Conservation (phyloP, 805 yeast genomes). For the Saccharomycopsis guyanensis region DNA sequence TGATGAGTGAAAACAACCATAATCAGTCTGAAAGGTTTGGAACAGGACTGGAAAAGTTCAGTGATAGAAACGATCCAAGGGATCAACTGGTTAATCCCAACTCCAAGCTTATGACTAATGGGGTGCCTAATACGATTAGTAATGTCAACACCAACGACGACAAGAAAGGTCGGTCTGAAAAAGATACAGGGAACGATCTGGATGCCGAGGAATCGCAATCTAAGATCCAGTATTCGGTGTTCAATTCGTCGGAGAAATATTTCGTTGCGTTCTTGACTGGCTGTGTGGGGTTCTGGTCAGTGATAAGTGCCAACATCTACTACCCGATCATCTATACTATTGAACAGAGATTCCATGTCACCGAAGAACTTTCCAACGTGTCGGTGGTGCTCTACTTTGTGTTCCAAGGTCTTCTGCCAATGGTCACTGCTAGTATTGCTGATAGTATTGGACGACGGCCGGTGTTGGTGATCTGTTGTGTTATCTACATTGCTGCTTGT, state of each 20-base stretch:
- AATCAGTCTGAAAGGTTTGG: no score
- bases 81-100: no score
- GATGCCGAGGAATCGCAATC: neutral
- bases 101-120: no score
- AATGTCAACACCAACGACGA: no score
- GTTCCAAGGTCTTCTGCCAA: conserved; percentile 56
- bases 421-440: conserved; percentile 49
- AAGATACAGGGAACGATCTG: no score
- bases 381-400: conserved; percentile 72
- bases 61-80: no score
- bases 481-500: conserved; percentile 52
- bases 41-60: no score
- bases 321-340: conserved; percentile 67
- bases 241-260: conserved; percentile 8
- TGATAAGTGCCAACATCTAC: conserved; percentile 69
- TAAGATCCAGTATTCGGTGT: conserved; percentile 15
- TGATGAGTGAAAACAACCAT: no score
- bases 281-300: conserved; percentile 46
- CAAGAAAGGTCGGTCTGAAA: no score
- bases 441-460: conserved; percentile 54
- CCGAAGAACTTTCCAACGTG: conserved; percentile 56
- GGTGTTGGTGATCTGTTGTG: conserved; percentile 44
- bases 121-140: no score
- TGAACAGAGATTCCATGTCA: conserved; percentile 44
- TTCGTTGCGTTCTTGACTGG: conserved; percentile 16